Percentiles rank a stretch among this genome's conserved stretches.
Evolutionary conservation across 768 basidiomycete genomes (phyloP).

Genomic region (Agaricus bisporus): DNA sequence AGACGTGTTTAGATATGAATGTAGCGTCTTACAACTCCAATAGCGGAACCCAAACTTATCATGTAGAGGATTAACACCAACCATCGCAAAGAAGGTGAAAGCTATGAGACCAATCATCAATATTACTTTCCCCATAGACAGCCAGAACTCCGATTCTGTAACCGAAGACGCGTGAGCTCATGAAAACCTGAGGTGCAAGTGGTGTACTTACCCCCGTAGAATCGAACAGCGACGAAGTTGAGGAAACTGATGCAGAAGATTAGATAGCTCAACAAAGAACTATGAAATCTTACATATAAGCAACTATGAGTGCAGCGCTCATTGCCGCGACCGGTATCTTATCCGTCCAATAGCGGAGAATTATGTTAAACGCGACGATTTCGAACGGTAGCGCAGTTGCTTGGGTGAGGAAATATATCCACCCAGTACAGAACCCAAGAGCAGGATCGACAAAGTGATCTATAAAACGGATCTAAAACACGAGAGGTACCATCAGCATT

Average conservation of each 20-base stretch:
- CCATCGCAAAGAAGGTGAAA: slow-evolving; percentile 56
- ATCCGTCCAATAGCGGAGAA: slow-evolving; percentile 50
- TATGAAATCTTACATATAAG: slow-evolving; percentile 29
- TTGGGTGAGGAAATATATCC: slow-evolving; percentile 53
- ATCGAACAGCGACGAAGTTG: slow-evolving; percentile 42
- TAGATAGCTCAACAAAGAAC: neutral
- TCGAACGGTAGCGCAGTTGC: slow-evolving; percentile 41
- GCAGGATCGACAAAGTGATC: slow-evolving; percentile 53
- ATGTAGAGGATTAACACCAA: slow-evolving; percentile 50
- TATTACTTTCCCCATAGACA: slow-evolving; percentile 45
- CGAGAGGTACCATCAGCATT: neutral
- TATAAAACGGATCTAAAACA: slow-evolving; percentile 46
- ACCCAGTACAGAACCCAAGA: slow-evolving; percentile 45
- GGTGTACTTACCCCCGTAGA: slow-evolving; percentile 36
- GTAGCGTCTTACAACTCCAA: slow-evolving; percentile 36
- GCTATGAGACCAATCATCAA: slow-evolving; percentile 40
- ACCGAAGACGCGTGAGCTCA: neutral
- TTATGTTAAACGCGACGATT: slow-evolving; percentile 47
- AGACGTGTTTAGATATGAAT: neutral
- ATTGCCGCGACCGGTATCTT: slow-evolving; percentile 39
- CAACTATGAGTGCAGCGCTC: slow-evolving; percentile 32
- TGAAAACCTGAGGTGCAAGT: too few species aligned
- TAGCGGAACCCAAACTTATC: slow-evolving; percentile 48
- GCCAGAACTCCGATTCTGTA: slow-evolving; percentile 50
- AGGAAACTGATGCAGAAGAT: slow-evolving; percentile 24